Evolutionary conservation across 257 asterid genomes (phyloP).

Genomic region (Ocimum tenuiflorum): DNA sequence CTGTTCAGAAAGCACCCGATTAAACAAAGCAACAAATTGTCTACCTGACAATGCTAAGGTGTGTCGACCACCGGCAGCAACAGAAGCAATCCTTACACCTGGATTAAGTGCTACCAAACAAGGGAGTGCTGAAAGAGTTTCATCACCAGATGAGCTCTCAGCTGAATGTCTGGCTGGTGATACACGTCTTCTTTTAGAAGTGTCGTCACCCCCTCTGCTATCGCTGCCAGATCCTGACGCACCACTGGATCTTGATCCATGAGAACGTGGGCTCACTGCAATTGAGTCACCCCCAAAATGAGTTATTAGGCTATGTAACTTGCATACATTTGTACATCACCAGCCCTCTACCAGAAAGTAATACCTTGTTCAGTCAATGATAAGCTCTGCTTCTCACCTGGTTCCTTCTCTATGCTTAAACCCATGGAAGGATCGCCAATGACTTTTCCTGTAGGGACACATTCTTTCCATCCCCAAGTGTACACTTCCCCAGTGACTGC

Average conservation of each 20-base stretch:
- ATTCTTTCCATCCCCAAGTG: constrained; percentile 99
- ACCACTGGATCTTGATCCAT: constrained; percentile 54
- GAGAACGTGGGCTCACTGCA: constrained; percentile 76
- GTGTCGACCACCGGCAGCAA: constrained; percentile 98
- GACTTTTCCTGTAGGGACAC: constrained; percentile 84
- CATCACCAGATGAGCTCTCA: constrained; percentile 79
- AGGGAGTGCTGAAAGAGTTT: constrained; percentile 75
- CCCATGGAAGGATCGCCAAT: constrained; percentile 52
- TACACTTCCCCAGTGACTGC: constrained; percentile 81
- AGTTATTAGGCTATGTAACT: constrained; percentile 38
- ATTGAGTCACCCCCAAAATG: constrained; percentile 38
- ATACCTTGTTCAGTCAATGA: constrained; percentile 61
- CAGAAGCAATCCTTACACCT: constrained; percentile 67
- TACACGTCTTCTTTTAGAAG: constrained; percentile 68
- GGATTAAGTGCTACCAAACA: constrained; percentile 75
- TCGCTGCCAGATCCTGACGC: constrained; percentile 39
- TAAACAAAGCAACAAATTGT: constrained; percentile 6
- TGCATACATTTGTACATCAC: constrained; percentile 23
- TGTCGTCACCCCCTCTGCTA: constrained; percentile 64
- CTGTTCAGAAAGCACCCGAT: constrained; percentile 14
- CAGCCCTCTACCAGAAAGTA: constrained; percentile 22
- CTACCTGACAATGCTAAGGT: constrained; percentile 87
- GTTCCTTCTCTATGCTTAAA: constrained; percentile 47
- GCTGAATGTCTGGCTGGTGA: constrained; percentile 64
- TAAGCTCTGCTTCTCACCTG: constrained; percentile 38